Evolutionary conservation across 805 yeast genomes (phyloP), one percentile per base, ranked within the genome.

Genomic region (Schwanniomyces sp.): DNA sequence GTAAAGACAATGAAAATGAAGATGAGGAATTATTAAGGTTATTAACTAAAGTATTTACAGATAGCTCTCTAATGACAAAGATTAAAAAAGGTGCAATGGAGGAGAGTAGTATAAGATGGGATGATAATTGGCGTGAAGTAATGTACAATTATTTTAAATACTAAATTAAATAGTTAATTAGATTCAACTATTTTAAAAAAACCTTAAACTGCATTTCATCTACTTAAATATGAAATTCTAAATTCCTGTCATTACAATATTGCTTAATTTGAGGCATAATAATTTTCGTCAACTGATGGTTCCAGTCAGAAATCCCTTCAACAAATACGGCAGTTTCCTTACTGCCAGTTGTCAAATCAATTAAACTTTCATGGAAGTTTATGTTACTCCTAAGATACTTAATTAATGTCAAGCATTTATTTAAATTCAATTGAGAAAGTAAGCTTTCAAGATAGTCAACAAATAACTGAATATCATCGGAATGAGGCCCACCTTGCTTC

Each of bases 41-140:
- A 11, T 47, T 74, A 3, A 34, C 45, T 2, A 43, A 62, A 54
- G 59, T 67, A 53, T 49, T 67, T 57, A 53, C 64, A 39, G 59
- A 70, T 59, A 42, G 60, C 46, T 34, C 53, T 1, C 64, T 75
- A 5, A 63, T 77, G 41, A 49, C 57, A 0, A 70, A 52, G 1
- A 57, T 92, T 38, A 83, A 78, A 54, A 52, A 58, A 8, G 96
- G 96, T 11, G 98, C 97, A 0, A 14, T 84, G 43, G 47, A 56
- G n/a, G 96, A 91, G 66, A 82, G 95, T 44, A 51, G 69, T 38
- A 61, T 66, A 24, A 77, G 87, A 46, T 92, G 98, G 98, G 80
- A 82, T 38, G 67, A 74, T 10, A 87, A 85, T 59, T 92, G 98
- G 98, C 40, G 42, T 25, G 50, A 52, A 2, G 73, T 72, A 40